Conservation (phyloP, 2,329 filamentous ascomycete species). For the Ceratocystis papillata region DNA sequence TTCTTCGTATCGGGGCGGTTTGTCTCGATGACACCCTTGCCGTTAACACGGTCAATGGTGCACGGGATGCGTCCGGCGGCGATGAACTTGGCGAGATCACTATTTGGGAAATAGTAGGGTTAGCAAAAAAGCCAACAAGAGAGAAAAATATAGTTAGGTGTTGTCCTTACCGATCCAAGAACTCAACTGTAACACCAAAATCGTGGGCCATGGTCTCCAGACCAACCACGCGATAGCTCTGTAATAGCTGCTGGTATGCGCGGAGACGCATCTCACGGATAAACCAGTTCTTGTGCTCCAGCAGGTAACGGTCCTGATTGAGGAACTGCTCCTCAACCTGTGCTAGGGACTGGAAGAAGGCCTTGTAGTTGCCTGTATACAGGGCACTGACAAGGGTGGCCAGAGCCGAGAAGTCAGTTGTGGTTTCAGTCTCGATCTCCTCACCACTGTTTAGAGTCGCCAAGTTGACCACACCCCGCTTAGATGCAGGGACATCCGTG, state of each 20-base stretch:
- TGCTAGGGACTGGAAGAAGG: slow-evolving; percentile 82
- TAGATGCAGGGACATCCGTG: slow-evolving; percentile 27
- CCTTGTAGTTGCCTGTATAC: slow-evolving; percentile 88
- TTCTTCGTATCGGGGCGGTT: slow-evolving; percentile 98
- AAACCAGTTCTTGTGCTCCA: slow-evolving; percentile 94
- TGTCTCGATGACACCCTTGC: slow-evolving; percentile 94
- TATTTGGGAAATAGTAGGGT: slow-evolving; percentile 31
- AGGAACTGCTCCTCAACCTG: slow-evolving; percentile 90
- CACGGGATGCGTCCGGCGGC: slow-evolving; percentile 87
- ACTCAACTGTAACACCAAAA: slow-evolving; percentile 94
- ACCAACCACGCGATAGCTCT: slow-evolving; percentile 96
- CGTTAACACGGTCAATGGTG: slow-evolving; percentile 93
- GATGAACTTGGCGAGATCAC: slow-evolving; percentile 94
- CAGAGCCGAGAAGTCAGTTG: slow-evolving; percentile 81
- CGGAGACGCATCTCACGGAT: slow-evolving; percentile 96
- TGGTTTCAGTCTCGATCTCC: slow-evolving; percentile 58
- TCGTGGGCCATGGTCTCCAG: slow-evolving; percentile 93
- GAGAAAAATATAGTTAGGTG: background rate
- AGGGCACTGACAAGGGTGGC: slow-evolving; percentile 80
- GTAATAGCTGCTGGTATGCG: slow-evolving; percentile 90
- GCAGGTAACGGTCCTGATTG: slow-evolving; percentile 84
- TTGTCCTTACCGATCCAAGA: slow-evolving; percentile 69
- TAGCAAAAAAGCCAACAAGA: background rate
- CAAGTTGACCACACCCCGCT: slow-evolving; percentile 66
- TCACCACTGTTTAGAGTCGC: slow-evolving; percentile 64